A percentile compares a stretch with the other conserved stretches of the same genome.
Evolutionary conservation across 1,284 basidiomycete species (phyloP).

Genomic region (Pseudozyma thailandica): DNA sequence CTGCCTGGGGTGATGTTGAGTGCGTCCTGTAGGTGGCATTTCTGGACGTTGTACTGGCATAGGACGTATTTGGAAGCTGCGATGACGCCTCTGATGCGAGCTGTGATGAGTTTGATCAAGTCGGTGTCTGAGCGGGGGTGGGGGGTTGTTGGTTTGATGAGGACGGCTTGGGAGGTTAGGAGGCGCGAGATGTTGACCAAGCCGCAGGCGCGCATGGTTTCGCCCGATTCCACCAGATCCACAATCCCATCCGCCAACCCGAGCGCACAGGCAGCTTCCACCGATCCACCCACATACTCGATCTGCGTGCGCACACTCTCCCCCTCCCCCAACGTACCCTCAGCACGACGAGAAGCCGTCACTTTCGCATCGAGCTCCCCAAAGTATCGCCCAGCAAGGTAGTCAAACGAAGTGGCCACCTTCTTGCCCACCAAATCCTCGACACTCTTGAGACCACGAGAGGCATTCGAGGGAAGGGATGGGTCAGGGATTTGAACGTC

Average conservation of each 20-base stretch:
- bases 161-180: slow-evolving; percentile 87
- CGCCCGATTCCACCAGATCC: slow-evolving; percentile 81
- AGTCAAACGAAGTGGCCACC: slow-evolving; percentile 93
- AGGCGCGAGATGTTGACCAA: slow-evolving; percentile 85
- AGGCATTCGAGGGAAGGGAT: slow-evolving; percentile 69
- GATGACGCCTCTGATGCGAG: slow-evolving; percentile 90
- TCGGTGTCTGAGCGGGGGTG: slow-evolving; percentile 74
- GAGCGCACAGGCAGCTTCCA: slow-evolving; percentile 96
- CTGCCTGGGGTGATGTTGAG: slow-evolving; percentile 85
- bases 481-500: slow-evolving; percentile 93
- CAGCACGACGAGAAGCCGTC: slow-evolving; percentile 69
- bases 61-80: slow-evolving; percentile 88
- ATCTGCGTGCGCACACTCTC: slow-evolving; percentile 76
- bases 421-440: slow-evolving; percentile 88
- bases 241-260: slow-evolving; percentile 94
- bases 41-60: slow-evolving; percentile 89
- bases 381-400: slow-evolving; percentile 85
- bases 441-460: slow-evolving; percentile 74
- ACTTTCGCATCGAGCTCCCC: slow-evolving; percentile 75
- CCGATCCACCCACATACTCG: slow-evolving; percentile 95
- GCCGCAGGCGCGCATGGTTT: slow-evolving; percentile 98
- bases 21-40: slow-evolving; percentile 75
- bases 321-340: slow-evolving; percentile 65
- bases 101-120: slow-evolving; percentile 83
- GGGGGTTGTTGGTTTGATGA: slow-evolving; percentile 82